Evolutionary conservation across 179 eudicot genomes (phyloP).

Genomic region (Spinacia oleracea): DNA sequence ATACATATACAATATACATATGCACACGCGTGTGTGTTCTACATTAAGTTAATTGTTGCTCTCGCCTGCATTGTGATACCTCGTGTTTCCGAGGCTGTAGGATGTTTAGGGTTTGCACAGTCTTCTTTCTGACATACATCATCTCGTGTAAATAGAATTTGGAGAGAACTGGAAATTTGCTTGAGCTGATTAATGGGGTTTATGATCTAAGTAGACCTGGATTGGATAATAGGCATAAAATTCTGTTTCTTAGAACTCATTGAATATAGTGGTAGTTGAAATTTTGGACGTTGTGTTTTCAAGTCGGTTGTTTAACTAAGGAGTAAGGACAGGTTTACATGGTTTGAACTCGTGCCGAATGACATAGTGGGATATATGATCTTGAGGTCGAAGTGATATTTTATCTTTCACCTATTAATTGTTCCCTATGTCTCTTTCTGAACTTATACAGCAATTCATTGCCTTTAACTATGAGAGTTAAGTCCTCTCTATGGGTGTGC

Average conservation of each 20-base stretch:
- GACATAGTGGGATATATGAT: not conserved
- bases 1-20: no score
- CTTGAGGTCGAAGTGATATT: not conserved
- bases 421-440: not conserved
- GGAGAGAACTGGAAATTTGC: not conserved
- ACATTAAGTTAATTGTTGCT: not conserved
- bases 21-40: not conserved
- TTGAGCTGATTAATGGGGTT: not conserved
- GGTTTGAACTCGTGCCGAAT: conserved; percentile 3
- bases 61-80: not conserved
- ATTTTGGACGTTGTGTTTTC: not conserved
- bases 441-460: not conserved
- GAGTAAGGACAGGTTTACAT: not conserved
- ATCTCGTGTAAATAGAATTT: not conserved
- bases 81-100: not conserved
- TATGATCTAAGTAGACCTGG: not conserved
- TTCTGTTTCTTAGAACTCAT: not conserved
- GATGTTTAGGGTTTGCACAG: not conserved
- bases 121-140: not conserved
- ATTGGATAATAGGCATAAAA: not conserved
- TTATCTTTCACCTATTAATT: not conserved
- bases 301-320: no score
- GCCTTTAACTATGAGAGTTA: not conserved
- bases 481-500: not conserved
- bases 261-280: not conserved